Evolutionary conservation across 2,329 filamentous ascomycete species (phyloP).

Genomic region (Furcasterigmium sp.): DNA sequence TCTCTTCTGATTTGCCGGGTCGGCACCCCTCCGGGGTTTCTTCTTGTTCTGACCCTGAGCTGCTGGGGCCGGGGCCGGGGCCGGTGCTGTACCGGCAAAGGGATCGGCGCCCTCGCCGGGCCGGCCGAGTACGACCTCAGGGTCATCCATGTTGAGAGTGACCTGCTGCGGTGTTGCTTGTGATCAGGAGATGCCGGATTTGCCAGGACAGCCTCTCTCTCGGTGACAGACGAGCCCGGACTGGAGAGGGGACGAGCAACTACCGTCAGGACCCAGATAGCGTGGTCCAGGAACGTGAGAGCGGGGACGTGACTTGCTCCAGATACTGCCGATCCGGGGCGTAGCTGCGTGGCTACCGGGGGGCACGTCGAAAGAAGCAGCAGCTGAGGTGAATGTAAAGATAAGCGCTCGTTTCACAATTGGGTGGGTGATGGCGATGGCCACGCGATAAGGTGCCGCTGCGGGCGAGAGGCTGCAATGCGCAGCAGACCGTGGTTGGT

Average conservation of each 20-base stretch:
- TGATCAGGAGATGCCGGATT: constrained; percentile 3
- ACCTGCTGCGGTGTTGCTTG: background rate
- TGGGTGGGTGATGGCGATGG: background rate
- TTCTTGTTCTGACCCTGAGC: constrained; percentile 30
- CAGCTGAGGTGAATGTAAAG: background rate
- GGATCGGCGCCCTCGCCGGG: background rate
- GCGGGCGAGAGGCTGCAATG: background rate
- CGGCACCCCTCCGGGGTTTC: constrained; percentile 43
- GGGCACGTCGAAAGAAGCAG: background rate
- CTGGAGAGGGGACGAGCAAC: background rate
- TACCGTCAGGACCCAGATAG: too few species aligned
- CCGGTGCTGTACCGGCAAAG: background rate
- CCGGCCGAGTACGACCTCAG: constrained; percentile 1
- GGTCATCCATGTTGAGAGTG: constrained; percentile 2
- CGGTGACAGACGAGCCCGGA: background rate
- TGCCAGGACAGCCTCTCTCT: background rate
- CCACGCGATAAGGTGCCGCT: background rate
- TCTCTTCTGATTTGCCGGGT: constrained; percentile 54
- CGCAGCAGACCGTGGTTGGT: background rate
- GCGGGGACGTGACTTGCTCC: background rate
- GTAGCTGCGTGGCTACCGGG: background rate
- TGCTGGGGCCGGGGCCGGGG: constrained; percentile 1
- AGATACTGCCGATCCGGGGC: background rate
- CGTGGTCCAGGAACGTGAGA: too few species aligned
- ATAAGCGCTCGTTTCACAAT: background rate